phyloP scores from a whole-genome alignment of 192 early-diverging fungal species.

The Mortierella alpina region DNA sequence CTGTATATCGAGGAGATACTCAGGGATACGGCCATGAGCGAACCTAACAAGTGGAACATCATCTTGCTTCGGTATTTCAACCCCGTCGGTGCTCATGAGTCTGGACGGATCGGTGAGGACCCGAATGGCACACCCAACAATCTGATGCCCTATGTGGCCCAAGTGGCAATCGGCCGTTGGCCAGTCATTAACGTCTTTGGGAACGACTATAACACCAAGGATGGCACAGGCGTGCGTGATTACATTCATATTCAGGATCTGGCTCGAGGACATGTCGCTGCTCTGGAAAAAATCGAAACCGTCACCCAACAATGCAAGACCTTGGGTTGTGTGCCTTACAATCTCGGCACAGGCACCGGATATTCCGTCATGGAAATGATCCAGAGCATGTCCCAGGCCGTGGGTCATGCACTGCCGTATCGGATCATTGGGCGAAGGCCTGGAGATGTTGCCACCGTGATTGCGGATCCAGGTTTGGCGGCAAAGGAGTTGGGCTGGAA shows the following conservation, averaged over 20 bases:
- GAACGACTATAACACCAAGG: constrained; percentile 88
- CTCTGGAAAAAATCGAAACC: constrained; percentile 77
- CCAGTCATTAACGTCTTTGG: constrained; percentile 90
- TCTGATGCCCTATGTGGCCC: constrained; percentile 91
- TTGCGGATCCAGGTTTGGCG: constrained; percentile 72
- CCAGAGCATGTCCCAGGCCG: constrained; percentile 80
- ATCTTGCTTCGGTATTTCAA: constrained; percentile 91
- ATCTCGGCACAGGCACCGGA: constrained; percentile 90
- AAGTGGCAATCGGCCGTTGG: constrained; percentile 89
- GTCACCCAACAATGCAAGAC: constrained; percentile 14
- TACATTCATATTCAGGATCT: constrained; percentile 95
- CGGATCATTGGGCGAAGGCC: constrained; percentile 70
- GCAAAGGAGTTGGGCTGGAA: constrained; percentile 50
- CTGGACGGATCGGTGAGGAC: constrained; percentile 93
- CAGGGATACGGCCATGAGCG: constrained; percentile 71
- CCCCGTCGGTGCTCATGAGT: constrained; percentile 90
- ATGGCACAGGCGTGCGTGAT: constrained; percentile 91
- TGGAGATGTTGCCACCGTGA: constrained; percentile 87
- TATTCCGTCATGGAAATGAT: constrained; percentile 94
- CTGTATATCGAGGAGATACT: constrained; percentile 87
- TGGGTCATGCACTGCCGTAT: constrained; percentile 82
- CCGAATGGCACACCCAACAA: constrained; percentile 87
- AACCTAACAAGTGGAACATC: constrained; percentile 66
- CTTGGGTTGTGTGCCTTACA: constrained; percentile 79
- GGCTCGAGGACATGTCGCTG: constrained; percentile 86